These are phyloP conservation scores for Epicoccum sorghinum DNA, from an alignment of 2,329 filamentous ascomycete genomes.

Conservation along the genomic window DNA sequence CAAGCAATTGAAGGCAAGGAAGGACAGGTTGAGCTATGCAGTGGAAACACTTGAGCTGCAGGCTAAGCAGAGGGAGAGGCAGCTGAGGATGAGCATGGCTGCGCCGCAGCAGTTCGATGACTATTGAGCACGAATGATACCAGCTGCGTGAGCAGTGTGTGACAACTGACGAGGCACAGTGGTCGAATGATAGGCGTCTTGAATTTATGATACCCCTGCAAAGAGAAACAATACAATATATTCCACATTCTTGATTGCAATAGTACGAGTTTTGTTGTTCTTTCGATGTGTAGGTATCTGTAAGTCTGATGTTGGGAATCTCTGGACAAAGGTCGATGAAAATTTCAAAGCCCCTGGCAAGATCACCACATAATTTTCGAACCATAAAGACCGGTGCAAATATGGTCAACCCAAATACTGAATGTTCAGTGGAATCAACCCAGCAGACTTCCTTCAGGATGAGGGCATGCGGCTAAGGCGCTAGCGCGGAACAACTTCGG, in stretches of 20 bases:
- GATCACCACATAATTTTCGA: no score
- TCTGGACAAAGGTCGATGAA: no score
- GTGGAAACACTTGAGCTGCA: slow-evolving; percentile 86
- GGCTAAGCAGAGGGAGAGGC: slow-evolving; percentile 75
- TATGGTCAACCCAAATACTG: no score
- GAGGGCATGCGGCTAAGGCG: not conserved
- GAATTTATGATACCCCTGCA: slow-evolving; percentile 38
- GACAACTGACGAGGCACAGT: not conserved
- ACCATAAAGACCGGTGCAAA: no score
- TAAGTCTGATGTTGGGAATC: no score
- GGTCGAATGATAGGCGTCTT: slow-evolving; percentile 26
- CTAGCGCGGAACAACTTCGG: slow-evolving; percentile 19
- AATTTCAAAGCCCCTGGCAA: no score
- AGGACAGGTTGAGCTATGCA: slow-evolving; percentile 83
- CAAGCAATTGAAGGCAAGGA: slow-evolving; percentile 76
- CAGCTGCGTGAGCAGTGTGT: not conserved
- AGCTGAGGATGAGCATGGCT: slow-evolving; percentile 76
- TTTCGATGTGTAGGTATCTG: no score
- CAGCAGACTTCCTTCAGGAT: not conserved
- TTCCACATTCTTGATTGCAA: not conserved
- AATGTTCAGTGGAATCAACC: not conserved
- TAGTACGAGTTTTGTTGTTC: no score
- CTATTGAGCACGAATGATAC: slow-evolving; percentile 26
- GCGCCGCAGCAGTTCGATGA: slow-evolving; percentile 51
- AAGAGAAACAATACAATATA: not conserved